Evolutionary conservation across 2,329 filamentous ascomycete genomes (phyloP).

Genomic region (Mycosphaerella arachidis): DNA sequence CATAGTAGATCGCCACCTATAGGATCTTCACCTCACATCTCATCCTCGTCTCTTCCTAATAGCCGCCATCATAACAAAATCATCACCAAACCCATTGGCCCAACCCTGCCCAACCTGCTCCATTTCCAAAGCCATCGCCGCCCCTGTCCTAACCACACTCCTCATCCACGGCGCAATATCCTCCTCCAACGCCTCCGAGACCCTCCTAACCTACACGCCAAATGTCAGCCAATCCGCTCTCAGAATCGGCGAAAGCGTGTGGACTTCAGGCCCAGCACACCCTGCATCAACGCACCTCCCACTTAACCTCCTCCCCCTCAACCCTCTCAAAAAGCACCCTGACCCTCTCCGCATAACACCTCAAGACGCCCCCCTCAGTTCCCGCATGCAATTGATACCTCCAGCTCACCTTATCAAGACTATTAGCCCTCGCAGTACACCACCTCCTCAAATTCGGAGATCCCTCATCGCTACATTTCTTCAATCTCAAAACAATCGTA

Average conservation of each 20-base stretch:
- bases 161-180: not conserved
- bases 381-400: conserved; percentile 14
- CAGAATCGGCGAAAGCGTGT: no score
- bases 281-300: not conserved
- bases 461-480: conserved; percentile 10
- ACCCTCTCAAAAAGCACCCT: conserved; percentile 12
- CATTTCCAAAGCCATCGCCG: conserved; percentile 1
- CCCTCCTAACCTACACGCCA: not conserved
- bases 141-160: conserved; percentile 5
- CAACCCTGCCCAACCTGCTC: not conserved
- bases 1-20: no score
- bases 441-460: conserved; percentile 20
- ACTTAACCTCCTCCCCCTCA: conserved; percentile 6
- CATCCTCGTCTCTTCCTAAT: not conserved
- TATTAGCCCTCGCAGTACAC: conserved; percentile 18
- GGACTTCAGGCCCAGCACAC: no score
- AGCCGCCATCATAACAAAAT: not conserved
- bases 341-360: conserved; percentile 3
- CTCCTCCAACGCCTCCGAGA: conserved; percentile 5
- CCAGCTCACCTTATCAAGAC: conserved; percentile 26
- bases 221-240: not conserved
- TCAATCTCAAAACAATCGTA: conserved; percentile 14
- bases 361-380: conserved; percentile 1
- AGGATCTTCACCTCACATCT: not conserved
- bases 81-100: not conserved